These are phyloP conservation scores for Colletotrichum graminicola DNA, from an alignment of 2,329 filamentous ascomycete genomes.

Conservation along the genomic window DNA sequence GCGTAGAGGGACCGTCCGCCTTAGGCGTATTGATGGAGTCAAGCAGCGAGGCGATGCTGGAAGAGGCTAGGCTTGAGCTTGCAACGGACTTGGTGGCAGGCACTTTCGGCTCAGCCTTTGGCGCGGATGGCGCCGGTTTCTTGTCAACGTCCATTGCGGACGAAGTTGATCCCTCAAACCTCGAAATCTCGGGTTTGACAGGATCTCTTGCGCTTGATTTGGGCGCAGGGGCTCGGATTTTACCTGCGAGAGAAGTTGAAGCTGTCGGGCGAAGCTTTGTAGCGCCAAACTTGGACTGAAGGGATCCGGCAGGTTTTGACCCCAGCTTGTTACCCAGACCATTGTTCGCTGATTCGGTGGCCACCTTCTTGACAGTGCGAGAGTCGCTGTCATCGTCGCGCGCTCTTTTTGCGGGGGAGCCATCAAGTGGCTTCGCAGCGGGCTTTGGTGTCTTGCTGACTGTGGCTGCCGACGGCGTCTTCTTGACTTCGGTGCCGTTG, in stretches of 20 bases:
- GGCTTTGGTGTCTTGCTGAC: constrained; percentile 47
- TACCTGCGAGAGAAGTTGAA: constrained; percentile 61
- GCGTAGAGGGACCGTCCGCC: constrained; percentile 63
- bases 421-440: constrained; percentile 48
- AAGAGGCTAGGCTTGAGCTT: constrained; percentile 54
- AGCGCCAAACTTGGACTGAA: constrained; percentile 46
- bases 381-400: constrained; percentile 57
- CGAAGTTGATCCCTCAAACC: constrained; percentile 36
- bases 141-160: constrained; percentile 42
- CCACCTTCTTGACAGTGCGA: constrained; percentile 58
- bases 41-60: constrained; percentile 67
- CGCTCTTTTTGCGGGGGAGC: constrained; percentile 51
- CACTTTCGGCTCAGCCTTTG: constrained; percentile 46
- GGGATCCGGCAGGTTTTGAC: constrained; percentile 49
- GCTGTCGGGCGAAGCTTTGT: constrained; percentile 47
- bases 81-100: constrained; percentile 47
- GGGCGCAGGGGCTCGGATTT: constrained; percentile 56
- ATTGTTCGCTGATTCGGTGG: constrained; percentile 54
- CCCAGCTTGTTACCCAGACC: constrained; percentile 56
- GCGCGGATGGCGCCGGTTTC: constrained; percentile 38
- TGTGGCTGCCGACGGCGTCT: constrained; percentile 40
- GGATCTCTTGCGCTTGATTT: constrained; percentile 50
- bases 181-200: constrained; percentile 43
- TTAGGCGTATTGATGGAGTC: constrained; percentile 63
- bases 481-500: constrained; percentile 45